Evolutionary conservation across 2,329 filamentous ascomycete species (phyloP).

Genomic region (Diaporthe aspalathi): DNA sequence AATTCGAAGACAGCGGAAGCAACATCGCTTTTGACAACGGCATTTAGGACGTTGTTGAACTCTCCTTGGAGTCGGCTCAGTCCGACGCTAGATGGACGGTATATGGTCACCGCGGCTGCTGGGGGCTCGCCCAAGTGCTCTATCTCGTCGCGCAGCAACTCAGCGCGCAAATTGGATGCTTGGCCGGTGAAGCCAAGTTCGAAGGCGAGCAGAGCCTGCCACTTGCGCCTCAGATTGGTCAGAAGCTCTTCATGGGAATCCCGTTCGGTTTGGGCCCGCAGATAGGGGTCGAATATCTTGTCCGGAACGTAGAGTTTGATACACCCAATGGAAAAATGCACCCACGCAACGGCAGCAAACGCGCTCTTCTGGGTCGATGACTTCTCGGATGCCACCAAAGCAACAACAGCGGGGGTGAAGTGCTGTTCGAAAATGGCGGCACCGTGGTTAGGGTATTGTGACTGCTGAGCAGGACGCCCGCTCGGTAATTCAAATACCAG

Average conservation of each 20-base stretch:
- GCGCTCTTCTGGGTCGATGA: constrained; percentile 44
- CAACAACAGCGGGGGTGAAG: constrained; percentile 59
- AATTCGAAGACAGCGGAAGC: constrained; percentile 52
- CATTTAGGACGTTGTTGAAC: constrained; percentile 79
- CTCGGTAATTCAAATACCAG: constrained; percentile 45
- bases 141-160: constrained; percentile 72
- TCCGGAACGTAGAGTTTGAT: constrained; percentile 88
- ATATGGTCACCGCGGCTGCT: constrained; percentile 72
- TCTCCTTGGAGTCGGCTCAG: constrained; percentile 82
- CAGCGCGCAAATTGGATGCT: constrained; percentile 72
- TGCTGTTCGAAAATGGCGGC: constrained; percentile 53
- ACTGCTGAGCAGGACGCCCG: constrained; percentile 42
- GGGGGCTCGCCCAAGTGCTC: constrained; percentile 74
- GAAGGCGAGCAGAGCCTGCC: constrained; percentile 72
- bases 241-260: constrained; percentile 67
- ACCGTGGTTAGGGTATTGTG: constrained; percentile 49
- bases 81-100: constrained; percentile 76
- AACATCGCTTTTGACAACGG: constrained; percentile 64
- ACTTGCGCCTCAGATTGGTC: constrained; percentile 63
- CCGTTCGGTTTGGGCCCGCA: constrained; percentile 74
- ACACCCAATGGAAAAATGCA: constrained; percentile 78
- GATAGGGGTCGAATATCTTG: constrained; percentile 84
- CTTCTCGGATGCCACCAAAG: constrained; percentile 53
- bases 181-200: constrained; percentile 77
- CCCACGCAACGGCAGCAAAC: constrained; percentile 73